Base-by-base conservation (phyloP, 768 basidiomycete species). In the Rhodotorula toruloides region DNA sequence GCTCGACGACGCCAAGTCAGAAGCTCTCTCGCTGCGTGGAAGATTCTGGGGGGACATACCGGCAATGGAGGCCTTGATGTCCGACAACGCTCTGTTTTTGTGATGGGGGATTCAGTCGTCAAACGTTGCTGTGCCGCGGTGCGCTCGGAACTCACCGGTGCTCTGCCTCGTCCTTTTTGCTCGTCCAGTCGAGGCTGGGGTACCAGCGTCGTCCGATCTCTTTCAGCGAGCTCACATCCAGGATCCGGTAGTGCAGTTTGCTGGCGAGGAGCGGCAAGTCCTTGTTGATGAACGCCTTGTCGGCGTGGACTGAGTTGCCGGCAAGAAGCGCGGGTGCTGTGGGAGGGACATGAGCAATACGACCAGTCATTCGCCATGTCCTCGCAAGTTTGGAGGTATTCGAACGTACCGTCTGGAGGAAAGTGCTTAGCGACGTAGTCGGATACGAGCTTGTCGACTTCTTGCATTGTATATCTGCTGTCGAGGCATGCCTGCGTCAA, bases 141-240 rank as follows among this genome's bases (percentile, higher is more conserved):
- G 17, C 1, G 32, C 10, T 9, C 4, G 37, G 42, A 17, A 54
- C 63, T n/a, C 34, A 69, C 68, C 69, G 64, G 47, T 69, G 71
- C 34, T 61, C 66, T 3, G 66, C 66, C 21, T 63, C 63, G 47
- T 59, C 58, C 54, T 72, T 72, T 31, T 56, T 56, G 42, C 48
- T 53, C 42, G 36, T 17, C 34, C 55, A 54, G 17, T 49, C 44
- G 12, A 50, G 10, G 21, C 53, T 44, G 9, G 78, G 77, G 59
- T 77, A 78, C 78, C 78, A 79, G 31, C 78, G 54, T 27, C 73
- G 64, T 16, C 74, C 75, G 17, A 79, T 61, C 64, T 79, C 78
- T 73, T 78, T 68, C 31, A 60, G 57, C 19, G 60, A 64, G 22
- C 52, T 54, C 34, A 65, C 67, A 75, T 78, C 79, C 50, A 79